Conservation (phyloP, 306 rosid genomes). For the Gillenia trifoliata region DNA sequence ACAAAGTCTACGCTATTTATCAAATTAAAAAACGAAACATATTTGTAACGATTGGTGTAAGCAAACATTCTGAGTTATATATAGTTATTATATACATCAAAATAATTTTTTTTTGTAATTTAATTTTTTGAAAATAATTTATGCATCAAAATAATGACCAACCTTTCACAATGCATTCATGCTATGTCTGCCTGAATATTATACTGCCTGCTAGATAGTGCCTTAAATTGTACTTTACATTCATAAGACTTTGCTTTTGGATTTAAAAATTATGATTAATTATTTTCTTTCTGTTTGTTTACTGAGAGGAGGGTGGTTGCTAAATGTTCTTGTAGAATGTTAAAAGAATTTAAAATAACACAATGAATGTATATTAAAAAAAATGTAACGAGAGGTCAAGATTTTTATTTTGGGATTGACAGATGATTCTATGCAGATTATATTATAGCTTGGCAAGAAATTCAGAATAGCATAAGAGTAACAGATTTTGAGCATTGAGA, state of each 20-base stretch:
- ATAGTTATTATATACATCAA: not conserved
- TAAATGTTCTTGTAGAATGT: not conserved
- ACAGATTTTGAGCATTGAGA: not conserved
- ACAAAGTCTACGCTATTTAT: not conserved
- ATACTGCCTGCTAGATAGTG: not conserved
- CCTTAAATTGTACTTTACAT: not conserved
- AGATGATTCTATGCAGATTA: not conserved
- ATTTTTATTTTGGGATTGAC: not conserved
- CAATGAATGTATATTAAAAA: not conserved
- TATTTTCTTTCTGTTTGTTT: not conserved
- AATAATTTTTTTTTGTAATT: no score
- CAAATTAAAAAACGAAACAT: not conserved
- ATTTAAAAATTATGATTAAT: not conserved
- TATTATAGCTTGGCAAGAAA: not conserved
- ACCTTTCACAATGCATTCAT: not conserved
- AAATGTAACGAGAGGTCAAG: not conserved
- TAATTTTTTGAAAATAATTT: no score
- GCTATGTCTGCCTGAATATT: not conserved
- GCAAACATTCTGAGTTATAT: not conserved
- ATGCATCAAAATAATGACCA: not conserved
- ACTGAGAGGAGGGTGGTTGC: not conserved
- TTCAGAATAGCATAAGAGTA: not conserved
- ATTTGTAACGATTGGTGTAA: not conserved
- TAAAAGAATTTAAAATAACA: no score
- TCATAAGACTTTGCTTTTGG: not conserved